Conservation (phyloP, 2,329 filamentous ascomycete species). For the Corniculantispora saksenae region DNA sequence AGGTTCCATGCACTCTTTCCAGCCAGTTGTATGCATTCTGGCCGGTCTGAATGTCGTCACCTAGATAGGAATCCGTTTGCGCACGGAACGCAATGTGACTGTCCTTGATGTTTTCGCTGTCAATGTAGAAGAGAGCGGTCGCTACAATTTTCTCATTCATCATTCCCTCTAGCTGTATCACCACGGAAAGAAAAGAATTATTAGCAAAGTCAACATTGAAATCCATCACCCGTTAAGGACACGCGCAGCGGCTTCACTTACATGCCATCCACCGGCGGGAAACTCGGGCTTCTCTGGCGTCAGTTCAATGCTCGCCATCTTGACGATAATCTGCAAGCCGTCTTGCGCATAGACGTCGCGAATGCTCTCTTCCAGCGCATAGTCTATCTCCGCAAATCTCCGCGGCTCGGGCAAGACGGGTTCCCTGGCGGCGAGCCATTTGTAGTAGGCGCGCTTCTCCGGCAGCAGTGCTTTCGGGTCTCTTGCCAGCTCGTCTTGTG, state of each 20-base stretch:
- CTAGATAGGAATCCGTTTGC: neutral
- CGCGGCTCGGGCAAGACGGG: conserved; percentile 27
- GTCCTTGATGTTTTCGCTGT: conserved; percentile 36
- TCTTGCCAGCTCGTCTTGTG: conserved; percentile 4
- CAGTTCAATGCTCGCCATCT: conserved; percentile 49
- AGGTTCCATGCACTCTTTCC: conserved; percentile 23
- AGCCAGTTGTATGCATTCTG: conserved; percentile 20
- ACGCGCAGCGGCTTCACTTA: conserved; percentile 29
- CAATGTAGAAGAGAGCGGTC: conserved; percentile 23
- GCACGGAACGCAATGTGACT: conserved; percentile 25
- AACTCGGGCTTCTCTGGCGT: conserved; percentile 45
- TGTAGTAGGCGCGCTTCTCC: conserved; percentile 10
- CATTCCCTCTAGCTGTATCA: conserved; percentile 41
- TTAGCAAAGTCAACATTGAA: too few relatives aligned
- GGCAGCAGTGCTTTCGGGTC: neutral
- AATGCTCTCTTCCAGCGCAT: conserved; percentile 17
- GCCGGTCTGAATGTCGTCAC: neutral
- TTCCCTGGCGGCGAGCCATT: conserved; percentile 22
- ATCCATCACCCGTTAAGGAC: too few relatives aligned
- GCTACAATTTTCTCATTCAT: conserved; percentile 33
- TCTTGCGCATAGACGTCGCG: conserved; percentile 23
- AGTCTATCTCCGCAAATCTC: conserved; percentile 12
- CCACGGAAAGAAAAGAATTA: neutral
- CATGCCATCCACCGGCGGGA: conserved; percentile 48
- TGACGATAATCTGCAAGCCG: conserved; percentile 58